Base-by-base conservation (phyloP, 495 filamentous ascomycete genomes). In the Aspergillus bridgeri region DNA sequence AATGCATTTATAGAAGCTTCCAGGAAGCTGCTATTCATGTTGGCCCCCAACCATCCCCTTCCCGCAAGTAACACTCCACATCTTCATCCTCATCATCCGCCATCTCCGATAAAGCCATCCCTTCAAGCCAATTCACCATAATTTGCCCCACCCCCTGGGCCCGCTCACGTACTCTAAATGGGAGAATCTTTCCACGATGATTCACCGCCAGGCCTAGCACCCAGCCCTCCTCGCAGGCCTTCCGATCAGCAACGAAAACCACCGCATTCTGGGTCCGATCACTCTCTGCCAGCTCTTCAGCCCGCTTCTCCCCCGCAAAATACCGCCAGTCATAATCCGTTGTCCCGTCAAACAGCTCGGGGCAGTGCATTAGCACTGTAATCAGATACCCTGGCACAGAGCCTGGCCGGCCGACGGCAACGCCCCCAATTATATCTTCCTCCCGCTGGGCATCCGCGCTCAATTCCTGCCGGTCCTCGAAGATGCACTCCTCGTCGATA, bases 1-100 rank as follows among this genome's bases (percentile, higher is more conserved):
- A 29, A 7, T 9, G 11, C 11, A 9, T 29, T 3, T 29, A 29
- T 29, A 7, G 27, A 9, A 29, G 27, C 6, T 29, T 29, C 27
- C 27, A 29, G 6, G 6, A 29, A 29, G 27, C 27, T 3, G 11
- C 43, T 46, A 46, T 6, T 49, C 9, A 49, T 21, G 2, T n/a
- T 23, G 13, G 6, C 22, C 8, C 47, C 47, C 47, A 49, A 4
- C 47, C 47, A 48, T 62, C 60, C 44, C 56, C 63, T 45, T 19
- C 44, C 18, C 64, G 51, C 56, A 27, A 22, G 33, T 15, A 52
- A 18, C 43, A 19, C 20, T 49, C 47, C 47, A 21, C 47, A 17
- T 49, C 47, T 23, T 23, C 13, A 20, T 21, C 21, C n/a, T 19
- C 18, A 5, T 49, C 20, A 20, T 24, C 47, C 2, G 18, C 23